These are phyloP conservation scores for Dipteronia sinensis DNA, from an alignment of 345 rosid species.

Conservation along the genomic window DNA sequence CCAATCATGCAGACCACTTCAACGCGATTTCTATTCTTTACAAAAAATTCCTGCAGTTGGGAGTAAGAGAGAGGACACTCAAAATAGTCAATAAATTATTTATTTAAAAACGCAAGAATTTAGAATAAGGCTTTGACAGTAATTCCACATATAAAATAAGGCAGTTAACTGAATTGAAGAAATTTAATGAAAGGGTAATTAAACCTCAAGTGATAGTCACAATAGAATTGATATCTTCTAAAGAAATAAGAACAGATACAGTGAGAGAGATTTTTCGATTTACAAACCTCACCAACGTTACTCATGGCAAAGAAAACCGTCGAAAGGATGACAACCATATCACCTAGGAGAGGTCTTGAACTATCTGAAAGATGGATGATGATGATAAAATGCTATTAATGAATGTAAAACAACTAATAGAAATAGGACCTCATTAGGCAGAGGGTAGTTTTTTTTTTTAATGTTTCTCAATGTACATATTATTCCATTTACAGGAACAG, in stretches of 20 bases:
- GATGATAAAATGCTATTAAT: neutral
- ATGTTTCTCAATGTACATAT: neutral
- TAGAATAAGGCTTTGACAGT: neutral
- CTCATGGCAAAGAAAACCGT: constrained; percentile 15
- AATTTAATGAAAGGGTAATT: neutral
- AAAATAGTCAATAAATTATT: neutral
- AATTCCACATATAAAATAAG: too few species aligned
- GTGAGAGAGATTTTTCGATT: neutral
- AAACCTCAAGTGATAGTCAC: neutral
- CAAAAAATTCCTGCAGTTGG: constrained; percentile 53
- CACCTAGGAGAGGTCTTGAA: constrained; percentile 14
- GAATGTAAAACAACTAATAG: neutral
- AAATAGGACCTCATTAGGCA: too few species aligned
- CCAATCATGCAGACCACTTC: constrained; percentile 61
- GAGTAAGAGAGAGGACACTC: neutral
- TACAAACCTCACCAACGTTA: constrained; percentile 28
- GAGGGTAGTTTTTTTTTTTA: too few species aligned
- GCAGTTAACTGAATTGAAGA: neutral
- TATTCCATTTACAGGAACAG: neutral
- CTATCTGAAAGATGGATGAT: constrained; percentile 14
- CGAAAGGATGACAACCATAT: constrained; percentile 5
- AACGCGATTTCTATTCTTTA: constrained; percentile 48
- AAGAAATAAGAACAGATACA: neutral
- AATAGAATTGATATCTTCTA: neutral
- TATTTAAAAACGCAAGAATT: neutral